Evolutionary conservation across 2,329 filamentous ascomycete species (phyloP).

Genomic region (Plectosphaerella plurivora): DNA sequence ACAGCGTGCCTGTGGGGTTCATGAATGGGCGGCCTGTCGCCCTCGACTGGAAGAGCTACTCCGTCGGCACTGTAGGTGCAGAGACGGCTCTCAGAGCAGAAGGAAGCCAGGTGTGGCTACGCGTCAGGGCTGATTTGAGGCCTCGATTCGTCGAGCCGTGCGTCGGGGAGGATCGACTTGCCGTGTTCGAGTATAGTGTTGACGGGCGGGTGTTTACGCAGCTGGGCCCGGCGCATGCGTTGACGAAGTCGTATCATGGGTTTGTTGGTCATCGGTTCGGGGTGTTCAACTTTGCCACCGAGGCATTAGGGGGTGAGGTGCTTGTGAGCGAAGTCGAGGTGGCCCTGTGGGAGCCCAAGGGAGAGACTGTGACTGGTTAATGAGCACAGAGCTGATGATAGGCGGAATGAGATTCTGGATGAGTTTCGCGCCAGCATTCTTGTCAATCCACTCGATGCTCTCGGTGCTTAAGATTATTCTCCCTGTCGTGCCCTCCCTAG

Average conservation of each 20-base stretch:
- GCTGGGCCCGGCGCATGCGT: slow-evolving; percentile 26
- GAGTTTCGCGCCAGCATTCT: too few relatives aligned
- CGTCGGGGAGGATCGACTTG: not conserved
- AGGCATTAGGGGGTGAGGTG: slow-evolving; percentile 14
- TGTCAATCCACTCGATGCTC: too few relatives aligned
- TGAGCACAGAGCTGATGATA: too few relatives aligned
- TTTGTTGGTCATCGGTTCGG: slow-evolving; percentile 45
- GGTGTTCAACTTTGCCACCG: slow-evolving; percentile 45
- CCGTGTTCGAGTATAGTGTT: slow-evolving; percentile 31
- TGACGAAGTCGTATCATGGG: slow-evolving; percentile 36
- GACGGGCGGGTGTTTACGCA: slow-evolving; percentile 32
- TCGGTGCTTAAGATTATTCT: too few relatives aligned
- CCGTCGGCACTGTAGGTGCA: slow-evolving; percentile 18
- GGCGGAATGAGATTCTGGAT: too few relatives aligned
- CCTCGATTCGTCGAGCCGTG: not conserved
- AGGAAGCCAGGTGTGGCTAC: slow-evolving; percentile 9
- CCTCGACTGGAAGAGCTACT: slow-evolving; percentile 22
- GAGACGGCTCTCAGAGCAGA: not conserved
- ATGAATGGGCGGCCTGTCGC: not conserved
- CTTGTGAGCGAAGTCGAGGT: not conserved
- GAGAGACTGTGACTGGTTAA: too few relatives aligned
- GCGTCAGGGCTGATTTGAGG: slow-evolving; percentile 14
- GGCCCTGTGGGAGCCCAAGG: too few relatives aligned
- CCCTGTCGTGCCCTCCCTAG: too few relatives aligned
- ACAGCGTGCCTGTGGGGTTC: not conserved